Base-by-base conservation (phyloP, 352 stramenopile genomes). In the Pythium plurisporium region DNA sequence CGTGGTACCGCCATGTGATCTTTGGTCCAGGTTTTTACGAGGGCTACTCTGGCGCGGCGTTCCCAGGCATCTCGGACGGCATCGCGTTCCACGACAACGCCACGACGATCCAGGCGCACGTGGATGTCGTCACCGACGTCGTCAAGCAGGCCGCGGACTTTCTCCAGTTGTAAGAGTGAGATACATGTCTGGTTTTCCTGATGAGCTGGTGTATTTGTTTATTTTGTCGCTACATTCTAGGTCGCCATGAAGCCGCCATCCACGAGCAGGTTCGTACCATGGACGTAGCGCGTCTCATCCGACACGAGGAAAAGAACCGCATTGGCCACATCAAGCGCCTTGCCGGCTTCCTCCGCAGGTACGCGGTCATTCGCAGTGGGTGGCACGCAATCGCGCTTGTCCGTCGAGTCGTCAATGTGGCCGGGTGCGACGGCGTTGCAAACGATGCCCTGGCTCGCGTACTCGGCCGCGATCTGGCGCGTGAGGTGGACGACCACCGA, bases 301-400 rank as follows among this genome's bases (percentile, higher is more conserved):
- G 75, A 87, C 7, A 81, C 71, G 11, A 89, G 55, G 46, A 87
- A 87, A 12, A 82, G 65, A n/a, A 89, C 79, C 0, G 77, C 75
- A 43, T 87, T 87, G 19, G 79, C 77, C 22, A 86, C 79, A 31
- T 87, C 79, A 47, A 83, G 69, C 11, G 69, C 79, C 45, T 88
- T 85, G 14, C 75, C 78, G 1, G 73, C 64, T 27, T 67, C 64
- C 43, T 87, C 76, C 2, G 73, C 76, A 17, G 75, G 73, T 46
- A 85, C 81, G 31, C 78, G 73, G 55, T 85, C 78, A 26, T 50
- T 72, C 4, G 59, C 52, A 14, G 63, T 69, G 6, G 75, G 75
- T 4, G 75, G 53, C 43, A 88, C 67, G 34, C 75, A 85, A 47
- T 86, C 78, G 33, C 78, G 67, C 43, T 68, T 74, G 43, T 69